Conservation (phyloP, 257 asterid genomes). For the Solanum verrucosum region DNA sequence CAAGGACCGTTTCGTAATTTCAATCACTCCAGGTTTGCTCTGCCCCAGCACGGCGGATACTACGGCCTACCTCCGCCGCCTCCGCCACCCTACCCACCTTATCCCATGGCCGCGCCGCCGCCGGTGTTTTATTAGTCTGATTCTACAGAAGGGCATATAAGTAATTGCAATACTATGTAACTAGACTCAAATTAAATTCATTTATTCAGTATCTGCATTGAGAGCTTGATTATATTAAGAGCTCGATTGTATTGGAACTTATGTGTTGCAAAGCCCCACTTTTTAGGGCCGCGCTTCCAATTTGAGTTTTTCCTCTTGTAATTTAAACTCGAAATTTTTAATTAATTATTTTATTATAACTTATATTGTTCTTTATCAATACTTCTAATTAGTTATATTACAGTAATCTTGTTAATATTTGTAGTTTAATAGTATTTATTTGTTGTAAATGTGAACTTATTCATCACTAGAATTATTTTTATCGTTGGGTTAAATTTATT, state of each 20-base stretch:
- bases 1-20: neutral
- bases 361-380: neutral
- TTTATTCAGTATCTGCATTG: rapidly evolving
- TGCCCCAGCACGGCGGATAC: neutral
- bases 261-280: neutral
- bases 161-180: neutral
- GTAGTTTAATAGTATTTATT: neutral
- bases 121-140: neutral
- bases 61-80: neutral
- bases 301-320: rapidly evolving
- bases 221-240: neutral
- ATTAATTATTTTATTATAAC: neutral
- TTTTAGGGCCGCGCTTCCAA: neutral
- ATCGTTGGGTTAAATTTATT: neutral
- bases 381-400: neutral
- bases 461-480: neutral
- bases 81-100: neutral
- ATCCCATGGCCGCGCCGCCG: neutral
- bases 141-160: neutral
- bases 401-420: neutral
- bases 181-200: neutral
- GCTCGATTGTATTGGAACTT: neutral
- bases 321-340: rapidly evolving
- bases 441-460: neutral
- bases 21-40: neutral